Conservation (phyloP, 106 monocot species). For the Posidonia australis region DNA sequence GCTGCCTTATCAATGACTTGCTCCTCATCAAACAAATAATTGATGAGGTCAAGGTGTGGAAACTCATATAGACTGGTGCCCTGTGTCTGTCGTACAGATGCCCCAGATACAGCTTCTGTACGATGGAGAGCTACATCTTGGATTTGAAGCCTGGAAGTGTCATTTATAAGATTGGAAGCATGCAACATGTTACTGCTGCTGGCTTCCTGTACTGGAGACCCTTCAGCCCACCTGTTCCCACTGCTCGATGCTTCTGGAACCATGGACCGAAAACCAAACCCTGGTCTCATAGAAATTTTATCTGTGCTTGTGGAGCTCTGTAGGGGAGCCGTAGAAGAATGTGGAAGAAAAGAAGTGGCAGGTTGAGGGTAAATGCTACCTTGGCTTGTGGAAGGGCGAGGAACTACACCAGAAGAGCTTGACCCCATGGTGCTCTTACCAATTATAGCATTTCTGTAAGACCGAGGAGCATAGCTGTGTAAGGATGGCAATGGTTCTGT, state of each 20-base stretch:
- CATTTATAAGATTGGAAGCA: neutral
- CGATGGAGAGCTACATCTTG: slow-evolving; percentile 2
- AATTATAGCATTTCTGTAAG: slow-evolving; percentile 81
- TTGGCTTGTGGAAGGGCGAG: slow-evolving; percentile 15
- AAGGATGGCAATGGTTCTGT: slow-evolving; percentile 34
- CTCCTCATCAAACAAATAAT: slow-evolving; percentile 83
- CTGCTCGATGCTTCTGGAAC: slow-evolving; percentile 27
- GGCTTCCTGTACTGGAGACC: slow-evolving; percentile 8
- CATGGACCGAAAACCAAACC: slow-evolving; percentile 48
- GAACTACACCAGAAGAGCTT: slow-evolving; percentile 5
- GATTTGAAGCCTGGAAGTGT: slow-evolving; percentile 7
- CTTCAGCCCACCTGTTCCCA: slow-evolving; percentile 17
- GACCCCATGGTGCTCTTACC: slow-evolving; percentile 28
- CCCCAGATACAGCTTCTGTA: slow-evolving; percentile 6
- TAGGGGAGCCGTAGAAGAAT: slow-evolving; percentile 18
- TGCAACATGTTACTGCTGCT: slow-evolving; percentile 4
- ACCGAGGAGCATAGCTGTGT: slow-evolving; percentile 47
- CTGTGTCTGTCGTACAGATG: slow-evolving; percentile 8
- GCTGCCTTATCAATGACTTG: slow-evolving; percentile 18
- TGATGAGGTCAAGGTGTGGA: slow-evolving; percentile 91
- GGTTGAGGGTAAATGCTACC: slow-evolving; percentile 13
- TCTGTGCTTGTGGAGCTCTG: slow-evolving; percentile 18
- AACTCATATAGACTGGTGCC: slow-evolving; percentile 53
- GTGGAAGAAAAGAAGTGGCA: slow-evolving; percentile 9
- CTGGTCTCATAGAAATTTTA: slow-evolving; percentile 16